Conservation (phyloP, 768 basidiomycete species). For the Pisolithus orientalis region DNA sequence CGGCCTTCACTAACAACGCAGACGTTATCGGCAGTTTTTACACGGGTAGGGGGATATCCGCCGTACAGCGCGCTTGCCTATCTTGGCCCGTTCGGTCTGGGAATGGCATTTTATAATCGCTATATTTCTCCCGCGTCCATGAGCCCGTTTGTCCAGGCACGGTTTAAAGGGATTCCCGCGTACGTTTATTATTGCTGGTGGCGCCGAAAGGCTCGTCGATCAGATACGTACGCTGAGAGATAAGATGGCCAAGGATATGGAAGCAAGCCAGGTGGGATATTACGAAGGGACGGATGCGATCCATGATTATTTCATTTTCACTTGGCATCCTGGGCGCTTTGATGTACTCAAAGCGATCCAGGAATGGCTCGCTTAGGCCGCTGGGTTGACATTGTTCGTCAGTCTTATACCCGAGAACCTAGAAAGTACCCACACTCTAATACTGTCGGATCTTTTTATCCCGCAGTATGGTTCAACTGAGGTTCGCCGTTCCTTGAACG, state of each 20-base stretch:
- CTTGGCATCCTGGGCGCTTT: constrained; percentile 7
- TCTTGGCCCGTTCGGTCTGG: constrained; percentile 6
- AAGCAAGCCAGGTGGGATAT: constrained; percentile 13
- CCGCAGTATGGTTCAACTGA: too few species aligned
- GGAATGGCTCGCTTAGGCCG: not conserved
- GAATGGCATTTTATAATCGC: constrained; percentile 1
- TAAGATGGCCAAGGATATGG: constrained; percentile 21
- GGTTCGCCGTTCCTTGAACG: too few species aligned
- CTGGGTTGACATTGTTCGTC: too few species aligned
- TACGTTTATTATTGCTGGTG: constrained; percentile 22
- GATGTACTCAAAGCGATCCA: not conserved
- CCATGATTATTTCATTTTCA: constrained; percentile 17
- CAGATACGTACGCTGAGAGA: constrained; percentile 17
- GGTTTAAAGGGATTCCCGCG: constrained; percentile 23
- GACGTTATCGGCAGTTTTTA: not conserved
- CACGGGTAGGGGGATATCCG: not conserved
- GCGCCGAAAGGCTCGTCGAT: constrained; percentile 24
- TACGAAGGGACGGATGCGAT: constrained; percentile 12
- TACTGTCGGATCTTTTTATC: too few species aligned
- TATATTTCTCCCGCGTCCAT: constrained; percentile 11
- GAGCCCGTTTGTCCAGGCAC: constrained; percentile 3
- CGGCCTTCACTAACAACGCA: not conserved
- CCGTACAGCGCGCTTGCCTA: constrained; percentile 1
- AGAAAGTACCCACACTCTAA: too few species aligned
- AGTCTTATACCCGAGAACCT: too few species aligned